phyloP scores from a whole-genome alignment of 1,139 yeast genomes.

The Candida neerlandica region DNA sequence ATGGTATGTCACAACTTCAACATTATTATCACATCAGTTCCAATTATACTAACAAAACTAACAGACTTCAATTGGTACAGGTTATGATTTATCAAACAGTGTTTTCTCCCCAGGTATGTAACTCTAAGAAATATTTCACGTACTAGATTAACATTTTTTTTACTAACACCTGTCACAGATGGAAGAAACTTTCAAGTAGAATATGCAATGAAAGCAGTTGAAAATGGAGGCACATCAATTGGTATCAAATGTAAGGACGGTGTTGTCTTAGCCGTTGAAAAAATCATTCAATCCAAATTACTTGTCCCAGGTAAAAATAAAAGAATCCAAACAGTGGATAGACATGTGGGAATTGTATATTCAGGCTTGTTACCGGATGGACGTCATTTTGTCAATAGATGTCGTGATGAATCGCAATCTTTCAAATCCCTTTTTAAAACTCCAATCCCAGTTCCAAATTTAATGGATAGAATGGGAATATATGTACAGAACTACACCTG shows the following conservation, averaged over 20 bases:
- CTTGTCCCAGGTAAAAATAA: constrained; percentile 87
- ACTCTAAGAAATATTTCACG: constrained; percentile 24
- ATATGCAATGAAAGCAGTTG: constrained; percentile 96
- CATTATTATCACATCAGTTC: not conserved
- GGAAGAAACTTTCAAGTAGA: constrained; percentile 99
- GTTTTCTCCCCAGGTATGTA: constrained; percentile 55
- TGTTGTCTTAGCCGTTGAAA: constrained; percentile 94
- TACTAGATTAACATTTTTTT: not conserved
- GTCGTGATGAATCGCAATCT: constrained; percentile 85
- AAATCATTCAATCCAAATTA: constrained; percentile 81
- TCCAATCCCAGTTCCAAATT: constrained; percentile 76
- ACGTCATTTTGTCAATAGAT: constrained; percentile 87
- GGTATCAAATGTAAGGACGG: constrained; percentile 95
- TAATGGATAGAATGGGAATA: constrained; percentile 86
- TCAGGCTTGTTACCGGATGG: constrained; percentile 97
- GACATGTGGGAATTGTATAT: constrained; percentile 91
- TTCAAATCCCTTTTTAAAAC: constrained; percentile 79
- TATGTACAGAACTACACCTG: constrained; percentile 95
- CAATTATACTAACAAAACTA: constrained; percentile 6
- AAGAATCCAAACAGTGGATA: constrained; percentile 89
- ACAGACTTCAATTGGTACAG: constrained; percentile 89
- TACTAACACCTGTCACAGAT: constrained; percentile 41
- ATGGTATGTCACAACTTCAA: no score
- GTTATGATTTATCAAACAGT: constrained; percentile 93
- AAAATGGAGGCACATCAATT: constrained; percentile 92